Evolutionary conservation across 176 grass and related monocot genomes (phyloP).

Genomic region (Aegilops longissima): DNA sequence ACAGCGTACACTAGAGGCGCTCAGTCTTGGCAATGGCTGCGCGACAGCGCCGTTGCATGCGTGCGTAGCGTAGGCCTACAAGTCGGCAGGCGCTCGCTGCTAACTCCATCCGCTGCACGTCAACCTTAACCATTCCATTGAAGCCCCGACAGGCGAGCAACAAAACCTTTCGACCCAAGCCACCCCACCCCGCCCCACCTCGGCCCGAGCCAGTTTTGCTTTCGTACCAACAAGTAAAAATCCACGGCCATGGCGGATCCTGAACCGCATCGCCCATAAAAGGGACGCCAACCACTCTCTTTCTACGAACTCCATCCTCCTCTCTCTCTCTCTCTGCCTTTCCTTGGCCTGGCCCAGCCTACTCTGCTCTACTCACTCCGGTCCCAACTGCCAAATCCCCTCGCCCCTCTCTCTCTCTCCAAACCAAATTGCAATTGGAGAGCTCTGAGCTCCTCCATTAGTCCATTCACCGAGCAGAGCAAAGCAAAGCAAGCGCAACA

Average conservation of each 20-base stretch:
- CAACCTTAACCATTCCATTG: slow-evolving; percentile 25
- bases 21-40: not conserved
- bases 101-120: slow-evolving; percentile 5
- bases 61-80: not conserved
- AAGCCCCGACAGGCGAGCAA: not conserved
- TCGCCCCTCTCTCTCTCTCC: slow-evolving; percentile 28
- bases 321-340: not conserved
- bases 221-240: not conserved
- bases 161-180: not conserved
- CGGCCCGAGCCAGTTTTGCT: not conserved
- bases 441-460: slow-evolving; percentile 43
- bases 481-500: slow-evolving; percentile 23
- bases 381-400: slow-evolving; percentile 49
- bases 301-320: slow-evolving; percentile 42
- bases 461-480: not conserved
- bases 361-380: slow-evolving; percentile 43
- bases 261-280: slow-evolving; percentile 41
- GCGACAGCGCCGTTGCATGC: not conserved
- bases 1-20: not conserved
- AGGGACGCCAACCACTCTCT: slow-evolving; percentile 66
- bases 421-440: not conserved
- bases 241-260: slow-evolving; percentile 38
- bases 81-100: not conserved
- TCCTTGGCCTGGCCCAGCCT: not conserved
- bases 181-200: slow-evolving; percentile 1